A percentile compares a stretch with the other conserved stretches of the same genome.
phyloP scores from a whole-genome alignment of 2,329 filamentous ascomycete genomes.

The Orbilia ellipsospora region DNA sequence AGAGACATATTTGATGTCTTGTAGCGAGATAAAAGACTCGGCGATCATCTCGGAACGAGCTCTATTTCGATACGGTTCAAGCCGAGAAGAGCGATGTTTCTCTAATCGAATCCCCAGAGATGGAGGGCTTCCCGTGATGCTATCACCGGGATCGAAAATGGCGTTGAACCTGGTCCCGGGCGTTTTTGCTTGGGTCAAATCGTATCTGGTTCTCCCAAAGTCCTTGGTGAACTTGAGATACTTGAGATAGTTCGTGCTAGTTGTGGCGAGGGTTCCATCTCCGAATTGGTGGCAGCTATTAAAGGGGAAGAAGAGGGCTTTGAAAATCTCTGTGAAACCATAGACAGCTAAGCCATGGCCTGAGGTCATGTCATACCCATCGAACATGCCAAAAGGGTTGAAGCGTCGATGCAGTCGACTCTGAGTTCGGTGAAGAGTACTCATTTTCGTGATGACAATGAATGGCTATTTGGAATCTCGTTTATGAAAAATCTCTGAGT shows the following conservation, averaged over 20 bases:
- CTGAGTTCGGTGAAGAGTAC: too few species aligned
- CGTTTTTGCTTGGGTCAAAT: constrained; percentile 11
- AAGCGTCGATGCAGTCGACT: too few species aligned
- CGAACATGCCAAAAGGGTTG: too few species aligned
- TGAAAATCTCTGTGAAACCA: constrained; percentile 25
- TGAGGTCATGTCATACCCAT: too few species aligned
- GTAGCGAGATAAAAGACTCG: constrained; percentile 20
- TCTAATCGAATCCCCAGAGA: constrained; percentile 41
- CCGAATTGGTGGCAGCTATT: constrained; percentile 10
- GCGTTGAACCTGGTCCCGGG: constrained; percentile 17
- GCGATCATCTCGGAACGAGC: constrained; percentile 15
- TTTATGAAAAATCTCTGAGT: too few species aligned
- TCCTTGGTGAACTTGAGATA: constrained; percentile 21
- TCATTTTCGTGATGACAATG: too few species aligned
- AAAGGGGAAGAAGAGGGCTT: constrained; percentile 31
- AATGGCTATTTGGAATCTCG: too few species aligned
- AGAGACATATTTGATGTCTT: constrained; percentile 29
- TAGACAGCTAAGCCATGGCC: neutral
- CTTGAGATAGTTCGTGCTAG: constrained; percentile 29
- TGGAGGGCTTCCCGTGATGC: neutral
- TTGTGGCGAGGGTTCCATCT: neutral
- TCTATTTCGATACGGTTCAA: constrained; percentile 18
- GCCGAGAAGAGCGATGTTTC: constrained; percentile 1
- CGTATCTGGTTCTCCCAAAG: constrained; percentile 10
- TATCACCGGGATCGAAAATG: constrained; percentile 30